A percentile compares a stretch with the other conserved stretches of the same genome.
These are phyloP conservation scores for Cytospora leucostoma DNA, from an alignment of 2,329 filamentous ascomycete genomes.

Conservation along the genomic window DNA sequence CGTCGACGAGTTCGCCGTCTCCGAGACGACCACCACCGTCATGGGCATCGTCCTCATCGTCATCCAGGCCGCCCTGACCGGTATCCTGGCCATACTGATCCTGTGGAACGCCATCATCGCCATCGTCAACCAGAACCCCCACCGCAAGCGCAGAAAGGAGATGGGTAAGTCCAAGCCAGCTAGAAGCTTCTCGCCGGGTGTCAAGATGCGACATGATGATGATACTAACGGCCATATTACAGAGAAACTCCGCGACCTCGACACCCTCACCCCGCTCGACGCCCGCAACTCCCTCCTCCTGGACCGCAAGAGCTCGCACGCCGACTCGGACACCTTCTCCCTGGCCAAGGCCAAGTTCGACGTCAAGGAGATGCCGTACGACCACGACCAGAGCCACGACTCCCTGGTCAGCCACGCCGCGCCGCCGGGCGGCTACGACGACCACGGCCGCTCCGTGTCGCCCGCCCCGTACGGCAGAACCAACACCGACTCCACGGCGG, in stretches of 20 bases:
- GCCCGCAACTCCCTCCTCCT: constrained; percentile 84
- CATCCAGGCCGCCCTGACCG: constrained; percentile 85
- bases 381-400: constrained; percentile 39
- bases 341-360: constrained; percentile 43
- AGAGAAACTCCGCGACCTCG: constrained; percentile 79
- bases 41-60: constrained; percentile 91
- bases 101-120: constrained; percentile 83
- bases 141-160: constrained; percentile 85
- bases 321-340: constrained; percentile 45
- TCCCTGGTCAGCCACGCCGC: constrained; percentile 44
- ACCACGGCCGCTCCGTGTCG: constrained; percentile 19
- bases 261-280: constrained; percentile 83
- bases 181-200: neutral
- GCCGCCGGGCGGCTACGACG: constrained; percentile 37
- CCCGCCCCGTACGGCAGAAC: constrained; percentile 16
- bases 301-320: constrained; percentile 48
- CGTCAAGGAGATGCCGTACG: constrained; percentile 33
- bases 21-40: constrained; percentile 90
- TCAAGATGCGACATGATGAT: constrained; percentile 24
- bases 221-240: constrained; percentile 32
- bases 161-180: constrained; percentile 64
- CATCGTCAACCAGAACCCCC: constrained; percentile 85
- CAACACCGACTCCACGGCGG: constrained; percentile 2
- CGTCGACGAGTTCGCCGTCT: constrained; percentile 87
- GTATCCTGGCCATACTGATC: constrained; percentile 81